phyloP scores from a whole-genome alignment of 148 eudicot genomes.

The Drosera capensis region DNA sequence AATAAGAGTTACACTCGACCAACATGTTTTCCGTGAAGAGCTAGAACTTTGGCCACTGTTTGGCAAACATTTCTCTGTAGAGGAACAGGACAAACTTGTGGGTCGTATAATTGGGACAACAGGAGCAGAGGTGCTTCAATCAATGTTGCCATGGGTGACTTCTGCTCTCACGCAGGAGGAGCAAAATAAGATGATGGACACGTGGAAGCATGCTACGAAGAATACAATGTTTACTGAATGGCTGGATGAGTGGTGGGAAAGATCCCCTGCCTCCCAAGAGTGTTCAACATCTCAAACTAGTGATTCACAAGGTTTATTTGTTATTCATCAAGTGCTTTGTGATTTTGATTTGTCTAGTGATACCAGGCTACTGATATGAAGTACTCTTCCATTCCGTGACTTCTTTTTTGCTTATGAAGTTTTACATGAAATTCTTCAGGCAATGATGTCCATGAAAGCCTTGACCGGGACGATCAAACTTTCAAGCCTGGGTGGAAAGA shows the following conservation, averaged over 20 bases:
- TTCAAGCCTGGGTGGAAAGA: constrained; percentile 17
- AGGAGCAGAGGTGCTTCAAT: constrained; percentile 59
- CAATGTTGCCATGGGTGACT: constrained; percentile 81
- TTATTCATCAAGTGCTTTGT: constrained; percentile 18
- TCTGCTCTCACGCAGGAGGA: constrained; percentile 53
- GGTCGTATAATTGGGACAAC: constrained; percentile 82
- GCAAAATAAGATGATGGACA: constrained; percentile 45
- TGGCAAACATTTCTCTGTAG: constrained; percentile 46
- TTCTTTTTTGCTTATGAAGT: too few species aligned
- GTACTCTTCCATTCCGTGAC: too few species aligned
- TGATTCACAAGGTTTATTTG: too few species aligned
- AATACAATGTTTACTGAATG: constrained; percentile 78
- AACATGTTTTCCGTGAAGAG: constrained; percentile 75
- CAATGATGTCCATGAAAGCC: constrained; percentile 5
- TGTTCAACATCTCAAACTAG: constrained; percentile 1
- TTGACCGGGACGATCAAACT: constrained; percentile 14
- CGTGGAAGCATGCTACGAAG: constrained; percentile 59
- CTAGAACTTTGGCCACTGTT: constrained; percentile 75
- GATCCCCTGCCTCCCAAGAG: constrained; percentile 9
- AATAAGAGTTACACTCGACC: constrained; percentile 41
- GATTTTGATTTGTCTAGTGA: too few species aligned
- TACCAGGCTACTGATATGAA: too few species aligned
- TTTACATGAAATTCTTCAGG: too few species aligned
- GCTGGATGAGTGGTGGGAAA: constrained; percentile 93
- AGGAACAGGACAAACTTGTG: constrained; percentile 77